Percentiles rank a stretch among this genome's conserved stretches.
These are phyloP conservation scores for Fusarium pseudoanthophilum DNA, from an alignment of 2,329 filamentous ascomycete species.

Conservation along the genomic window DNA sequence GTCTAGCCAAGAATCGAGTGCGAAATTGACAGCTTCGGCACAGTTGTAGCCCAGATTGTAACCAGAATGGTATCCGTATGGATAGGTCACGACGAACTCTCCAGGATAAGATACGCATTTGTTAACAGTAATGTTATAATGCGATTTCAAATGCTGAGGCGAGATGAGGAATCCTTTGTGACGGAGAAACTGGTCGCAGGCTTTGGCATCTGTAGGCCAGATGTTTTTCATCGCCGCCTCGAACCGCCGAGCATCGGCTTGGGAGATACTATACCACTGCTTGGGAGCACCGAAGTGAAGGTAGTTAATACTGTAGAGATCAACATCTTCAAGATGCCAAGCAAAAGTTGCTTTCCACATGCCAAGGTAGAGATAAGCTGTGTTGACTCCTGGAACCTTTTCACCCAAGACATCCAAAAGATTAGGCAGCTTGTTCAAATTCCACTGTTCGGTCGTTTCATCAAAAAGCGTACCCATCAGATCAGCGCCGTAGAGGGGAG, in stretches of 20 bases:
- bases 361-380: constrained; percentile 94
- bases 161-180: constrained; percentile 99
- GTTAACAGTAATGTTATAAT: constrained; percentile 96
- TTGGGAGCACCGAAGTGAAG: constrained; percentile 98
- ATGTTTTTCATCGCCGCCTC: constrained; percentile 95
- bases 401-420: constrained; percentile 92
- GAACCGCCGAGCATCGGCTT: constrained; percentile 91
- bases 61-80: constrained; percentile 97
- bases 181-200: constrained; percentile 93
- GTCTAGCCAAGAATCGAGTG: constrained; percentile 92
- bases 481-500: constrained; percentile 94
- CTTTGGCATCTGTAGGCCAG: constrained; percentile 95
- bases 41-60: constrained; percentile 99
- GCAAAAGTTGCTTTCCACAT: constrained; percentile 99
- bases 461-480: constrained; percentile 96
- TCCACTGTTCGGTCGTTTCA: constrained; percentile 86
- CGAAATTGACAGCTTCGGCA: constrained; percentile 98
- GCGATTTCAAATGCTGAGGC: constrained; percentile 83
- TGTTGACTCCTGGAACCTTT: constrained; percentile 97
- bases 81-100: constrained; percentile 98
- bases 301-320: constrained; percentile 99
- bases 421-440: constrained; percentile 93
- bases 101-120: constrained; percentile 94
- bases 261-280: constrained; percentile 99
- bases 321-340: constrained; percentile 98